These are phyloP conservation scores for Nannochloropsis oceanica DNA, from an alignment of 108 stramenopile genomes.

Conservation along the genomic window DNA sequence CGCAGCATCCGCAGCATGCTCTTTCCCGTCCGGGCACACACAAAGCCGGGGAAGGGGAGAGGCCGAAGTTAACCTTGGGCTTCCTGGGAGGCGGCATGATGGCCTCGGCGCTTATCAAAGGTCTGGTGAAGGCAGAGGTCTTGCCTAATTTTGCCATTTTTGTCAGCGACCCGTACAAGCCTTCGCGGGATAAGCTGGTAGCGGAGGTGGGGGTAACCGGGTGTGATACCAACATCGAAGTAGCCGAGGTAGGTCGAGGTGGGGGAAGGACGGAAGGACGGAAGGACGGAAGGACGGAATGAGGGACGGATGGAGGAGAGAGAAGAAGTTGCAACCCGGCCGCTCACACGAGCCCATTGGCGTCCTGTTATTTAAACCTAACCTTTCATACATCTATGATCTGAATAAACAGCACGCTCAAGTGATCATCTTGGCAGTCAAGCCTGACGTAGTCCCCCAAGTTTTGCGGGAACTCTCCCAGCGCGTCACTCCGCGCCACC, in stretches of 20 bases:
- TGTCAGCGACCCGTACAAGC: background rate
- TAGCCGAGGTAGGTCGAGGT: background rate
- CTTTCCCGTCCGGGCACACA: background rate
- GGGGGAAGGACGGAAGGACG: too few relatives aligned
- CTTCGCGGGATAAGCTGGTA: background rate
- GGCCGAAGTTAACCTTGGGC: constrained; percentile 8
- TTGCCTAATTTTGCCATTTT: background rate
- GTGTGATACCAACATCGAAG: background rate
- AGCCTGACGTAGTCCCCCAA: constrained; percentile 8
- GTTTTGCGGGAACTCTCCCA: background rate
- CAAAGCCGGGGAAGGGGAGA: background rate
- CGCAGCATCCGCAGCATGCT: background rate
- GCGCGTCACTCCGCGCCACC: background rate
- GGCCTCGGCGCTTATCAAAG: constrained; percentile 39
- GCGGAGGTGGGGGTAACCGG: background rate
- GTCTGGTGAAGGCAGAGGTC: constrained; percentile 10
- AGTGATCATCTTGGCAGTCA: constrained; percentile 15
- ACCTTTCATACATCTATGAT: background rate
- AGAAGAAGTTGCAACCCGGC: too few relatives aligned
- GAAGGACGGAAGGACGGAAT: too few relatives aligned
- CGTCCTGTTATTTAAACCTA: too few relatives aligned
- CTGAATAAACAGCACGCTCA: background rate
- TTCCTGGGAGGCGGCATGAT: constrained; percentile 45
- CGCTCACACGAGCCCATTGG: too few relatives aligned
- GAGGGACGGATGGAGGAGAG: too few relatives aligned